Conservation (phyloP, 2,329 filamentous ascomycete genomes). For the Phaeosphaeriaceae sp. region DNA sequence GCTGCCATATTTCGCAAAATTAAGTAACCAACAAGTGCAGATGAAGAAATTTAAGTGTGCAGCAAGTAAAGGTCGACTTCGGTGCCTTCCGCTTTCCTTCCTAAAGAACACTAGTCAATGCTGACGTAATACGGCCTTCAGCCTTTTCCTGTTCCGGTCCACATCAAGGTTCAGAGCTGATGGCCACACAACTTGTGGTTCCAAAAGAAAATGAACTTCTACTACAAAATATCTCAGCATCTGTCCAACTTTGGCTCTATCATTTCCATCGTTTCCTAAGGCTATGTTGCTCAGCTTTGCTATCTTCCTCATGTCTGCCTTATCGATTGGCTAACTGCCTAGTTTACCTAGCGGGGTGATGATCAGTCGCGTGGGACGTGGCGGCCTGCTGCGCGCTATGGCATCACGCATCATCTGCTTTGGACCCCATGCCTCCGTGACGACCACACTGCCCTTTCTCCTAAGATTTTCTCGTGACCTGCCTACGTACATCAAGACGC, state of each 20-base stretch:
- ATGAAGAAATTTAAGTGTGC: not conserved
- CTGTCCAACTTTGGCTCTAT: not conserved
- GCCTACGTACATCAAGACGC: constrained; percentile 22
- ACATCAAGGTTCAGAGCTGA: not conserved
- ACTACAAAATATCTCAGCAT: not conserved
- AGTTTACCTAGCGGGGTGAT: constrained; percentile 17
- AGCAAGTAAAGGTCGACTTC: constrained; percentile 7
- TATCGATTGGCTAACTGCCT: constrained; percentile 19
- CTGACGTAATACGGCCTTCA: constrained; percentile 25
- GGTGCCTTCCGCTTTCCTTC: constrained; percentile 30
- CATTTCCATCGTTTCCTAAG: not conserved
- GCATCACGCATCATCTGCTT: constrained; percentile 39
- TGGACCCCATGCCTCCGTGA: constrained; percentile 19
- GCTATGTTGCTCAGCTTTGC: constrained; percentile 12
- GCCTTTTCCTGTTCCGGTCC: too few species aligned
- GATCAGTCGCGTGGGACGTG: constrained; percentile 19
- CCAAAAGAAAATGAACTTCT: not conserved
- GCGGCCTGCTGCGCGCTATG: constrained; percentile 20
- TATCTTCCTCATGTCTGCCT: constrained; percentile 5
- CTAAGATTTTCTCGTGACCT: constrained; percentile 29
- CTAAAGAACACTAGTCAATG: constrained; percentile 21
- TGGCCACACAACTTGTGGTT: not conserved
- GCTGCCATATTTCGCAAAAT: constrained; percentile 25
- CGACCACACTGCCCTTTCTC: constrained; percentile 18
- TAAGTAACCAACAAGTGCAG: not conserved